Conservation (phyloP, 2,329 filamentous ascomycete species). For the Anthostomella pinea region DNA sequence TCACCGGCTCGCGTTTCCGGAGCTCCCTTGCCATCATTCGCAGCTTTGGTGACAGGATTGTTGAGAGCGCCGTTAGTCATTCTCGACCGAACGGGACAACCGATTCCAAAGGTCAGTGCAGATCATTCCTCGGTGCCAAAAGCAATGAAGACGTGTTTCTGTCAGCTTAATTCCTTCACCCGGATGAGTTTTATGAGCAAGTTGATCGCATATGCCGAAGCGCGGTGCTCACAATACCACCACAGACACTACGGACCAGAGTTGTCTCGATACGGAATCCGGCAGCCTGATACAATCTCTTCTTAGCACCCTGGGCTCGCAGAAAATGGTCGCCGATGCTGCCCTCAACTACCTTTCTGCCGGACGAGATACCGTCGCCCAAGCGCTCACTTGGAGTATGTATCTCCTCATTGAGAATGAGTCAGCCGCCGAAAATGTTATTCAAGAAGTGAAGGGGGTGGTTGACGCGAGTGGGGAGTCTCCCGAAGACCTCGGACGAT, state of each 20-base stretch:
- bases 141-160: no score
- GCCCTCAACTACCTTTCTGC: conserved; percentile 66
- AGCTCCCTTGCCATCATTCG: conserved; percentile 49
- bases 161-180: no score
- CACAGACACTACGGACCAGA: no score
- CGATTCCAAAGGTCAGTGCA: no score
- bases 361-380: conserved; percentile 62
- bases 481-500: conserved; percentile 4
- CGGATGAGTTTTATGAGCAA: no score
- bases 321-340: conserved; percentile 59
- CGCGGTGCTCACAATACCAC: no score
- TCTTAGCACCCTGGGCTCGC: conserved; percentile 49
- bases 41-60: conserved; percentile 55
- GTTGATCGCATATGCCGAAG: no score
- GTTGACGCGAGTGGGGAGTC: conserved; percentile 9
- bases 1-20: conserved; percentile 48
- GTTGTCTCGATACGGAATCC: conserved; percentile 41
- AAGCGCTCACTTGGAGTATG: conserved; percentile 62
- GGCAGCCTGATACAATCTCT: conserved; percentile 60
- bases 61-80: conserved; percentile 50
- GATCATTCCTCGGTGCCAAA: no score
- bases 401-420: conserved; percentile 57
- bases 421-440: conserved; percentile 37
- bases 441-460: conserved; percentile 38
- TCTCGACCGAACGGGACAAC: conserved; percentile 27